Evolutionary conservation across 306 rosid genomes (phyloP).

Genomic region (Pachyrhizus erosus): DNA sequence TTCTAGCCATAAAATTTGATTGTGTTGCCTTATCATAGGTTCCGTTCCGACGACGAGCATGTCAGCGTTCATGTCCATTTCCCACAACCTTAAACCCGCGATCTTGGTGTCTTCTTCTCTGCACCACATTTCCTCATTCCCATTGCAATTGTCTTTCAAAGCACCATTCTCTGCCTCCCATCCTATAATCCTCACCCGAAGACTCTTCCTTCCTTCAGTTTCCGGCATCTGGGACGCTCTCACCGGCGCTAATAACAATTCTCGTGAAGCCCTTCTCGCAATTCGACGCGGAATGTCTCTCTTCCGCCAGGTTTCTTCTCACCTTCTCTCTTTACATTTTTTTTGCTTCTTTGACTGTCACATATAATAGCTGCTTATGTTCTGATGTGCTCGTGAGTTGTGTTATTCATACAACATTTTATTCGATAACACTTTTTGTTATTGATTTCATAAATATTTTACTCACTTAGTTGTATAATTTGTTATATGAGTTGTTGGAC

Average conservation of each 20-base stretch:
- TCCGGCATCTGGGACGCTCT: conserved; percentile 89
- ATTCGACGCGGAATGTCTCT: conserved; percentile 87
- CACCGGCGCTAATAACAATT: conserved; percentile 68
- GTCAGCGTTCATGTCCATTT: conserved; percentile 40
- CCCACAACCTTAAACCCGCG: conserved; percentile 49
- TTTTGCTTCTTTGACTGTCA: not conserved
- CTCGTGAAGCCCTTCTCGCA: conserved; percentile 68
- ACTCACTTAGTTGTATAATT: too few relatives aligned
- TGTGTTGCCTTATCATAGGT: not conserved
- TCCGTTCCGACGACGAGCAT: conserved; percentile 33
- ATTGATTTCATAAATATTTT: too few relatives aligned
- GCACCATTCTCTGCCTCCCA: conserved; percentile 40
- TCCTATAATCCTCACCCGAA: conserved; percentile 53
- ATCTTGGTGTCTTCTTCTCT: conserved; percentile 40
- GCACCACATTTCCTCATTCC: conserved; percentile 32
- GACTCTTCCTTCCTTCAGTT: conserved; percentile 74
- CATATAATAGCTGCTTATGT: not conserved
- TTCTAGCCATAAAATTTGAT: not conserved
- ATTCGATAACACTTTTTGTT: too few relatives aligned
- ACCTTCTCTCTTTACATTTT: not conserved
- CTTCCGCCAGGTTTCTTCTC: conserved; percentile 69
- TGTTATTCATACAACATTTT: not conserved
- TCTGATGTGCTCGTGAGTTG: not conserved
- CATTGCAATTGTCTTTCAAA: conserved; percentile 45
- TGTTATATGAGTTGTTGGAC: not conserved